Conservation (phyloP, 345 rosid species). For the Salix udensis region DNA sequence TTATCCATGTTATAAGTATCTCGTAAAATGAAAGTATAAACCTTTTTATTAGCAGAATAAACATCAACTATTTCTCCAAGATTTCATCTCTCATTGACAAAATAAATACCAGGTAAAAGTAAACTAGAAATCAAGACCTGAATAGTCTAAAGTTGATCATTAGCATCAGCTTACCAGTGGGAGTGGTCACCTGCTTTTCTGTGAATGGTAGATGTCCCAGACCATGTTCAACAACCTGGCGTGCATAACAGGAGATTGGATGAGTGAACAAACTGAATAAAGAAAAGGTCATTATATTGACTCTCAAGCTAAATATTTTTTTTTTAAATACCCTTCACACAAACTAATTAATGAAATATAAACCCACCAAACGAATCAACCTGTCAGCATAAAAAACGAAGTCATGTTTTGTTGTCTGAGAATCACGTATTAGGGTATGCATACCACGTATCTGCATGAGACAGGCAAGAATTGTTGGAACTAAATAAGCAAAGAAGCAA, state of each 20-base stretch:
- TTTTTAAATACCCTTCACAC: neutral
- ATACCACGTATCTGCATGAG: constrained; percentile 87
- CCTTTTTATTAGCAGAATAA: neutral
- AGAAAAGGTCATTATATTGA: neutral
- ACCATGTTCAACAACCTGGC: constrained; percentile 96
- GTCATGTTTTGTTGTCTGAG: constrained; percentile 91
- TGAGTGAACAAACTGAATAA: neutral
- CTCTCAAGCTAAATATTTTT: neutral
- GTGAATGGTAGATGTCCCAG: constrained; percentile 97
- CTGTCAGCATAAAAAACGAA: constrained; percentile 94
- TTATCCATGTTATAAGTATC: neutral
- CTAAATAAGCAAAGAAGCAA: neutral
- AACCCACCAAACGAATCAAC: constrained; percentile 89
- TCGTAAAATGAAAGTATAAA: neutral
- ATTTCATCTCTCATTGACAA: neutral
- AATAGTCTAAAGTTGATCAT: neutral
- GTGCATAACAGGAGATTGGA: constrained; percentile 13
- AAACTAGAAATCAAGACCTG: neutral
- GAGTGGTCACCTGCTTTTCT: constrained; percentile 92
- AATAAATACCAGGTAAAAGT: neutral
- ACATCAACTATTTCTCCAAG: too few species aligned
- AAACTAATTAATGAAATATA: constrained; percentile 4
- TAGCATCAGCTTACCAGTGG: constrained; percentile 70
- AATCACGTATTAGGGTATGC: constrained; percentile 98
- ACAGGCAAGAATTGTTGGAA: constrained; percentile 8